These are phyloP conservation scores for Phytophthora cactorum DNA, from an alignment of 352 stramenopile genomes.

Conservation along the genomic window DNA sequence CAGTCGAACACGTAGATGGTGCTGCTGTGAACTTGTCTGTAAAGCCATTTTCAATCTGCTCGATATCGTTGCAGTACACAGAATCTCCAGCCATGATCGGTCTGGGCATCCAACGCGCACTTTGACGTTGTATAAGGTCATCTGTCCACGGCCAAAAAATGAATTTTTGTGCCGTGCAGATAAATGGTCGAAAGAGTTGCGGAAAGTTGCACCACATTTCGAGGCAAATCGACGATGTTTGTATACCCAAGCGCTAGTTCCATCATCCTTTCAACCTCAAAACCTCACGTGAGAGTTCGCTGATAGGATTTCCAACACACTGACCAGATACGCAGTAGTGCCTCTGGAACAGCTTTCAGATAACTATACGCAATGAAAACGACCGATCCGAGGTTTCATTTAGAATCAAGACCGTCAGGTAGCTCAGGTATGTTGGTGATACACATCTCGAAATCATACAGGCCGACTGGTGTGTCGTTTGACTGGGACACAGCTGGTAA, in stretches of 20 bases:
- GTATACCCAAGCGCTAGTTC: constrained; percentile 4
- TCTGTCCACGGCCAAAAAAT: constrained; percentile 2
- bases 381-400: background rate
- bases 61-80: background rate
- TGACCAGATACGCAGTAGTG: background rate
- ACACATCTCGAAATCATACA: constrained; percentile 8
- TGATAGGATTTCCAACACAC: background rate
- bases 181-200: background rate
- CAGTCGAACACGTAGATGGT: background rate
- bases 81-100: background rate
- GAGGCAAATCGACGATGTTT: constrained; percentile 1
- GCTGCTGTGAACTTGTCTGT: background rate
- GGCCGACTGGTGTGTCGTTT: background rate
- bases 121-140: background rate
- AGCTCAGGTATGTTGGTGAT: constrained; percentile 3
- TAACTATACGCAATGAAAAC: background rate
- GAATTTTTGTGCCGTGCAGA: background rate
- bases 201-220: background rate
- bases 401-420: constrained; percentile 4
- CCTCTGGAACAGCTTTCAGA: background rate
- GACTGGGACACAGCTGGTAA: background rate
- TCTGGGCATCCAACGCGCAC: background rate
- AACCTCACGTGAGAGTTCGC: background rate
- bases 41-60: background rate
- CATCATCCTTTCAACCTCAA: constrained; percentile 5